These are phyloP conservation scores for Cruciata laevipes DNA, from an alignment of 257 asterid genomes.

Conservation along the genomic window DNA sequence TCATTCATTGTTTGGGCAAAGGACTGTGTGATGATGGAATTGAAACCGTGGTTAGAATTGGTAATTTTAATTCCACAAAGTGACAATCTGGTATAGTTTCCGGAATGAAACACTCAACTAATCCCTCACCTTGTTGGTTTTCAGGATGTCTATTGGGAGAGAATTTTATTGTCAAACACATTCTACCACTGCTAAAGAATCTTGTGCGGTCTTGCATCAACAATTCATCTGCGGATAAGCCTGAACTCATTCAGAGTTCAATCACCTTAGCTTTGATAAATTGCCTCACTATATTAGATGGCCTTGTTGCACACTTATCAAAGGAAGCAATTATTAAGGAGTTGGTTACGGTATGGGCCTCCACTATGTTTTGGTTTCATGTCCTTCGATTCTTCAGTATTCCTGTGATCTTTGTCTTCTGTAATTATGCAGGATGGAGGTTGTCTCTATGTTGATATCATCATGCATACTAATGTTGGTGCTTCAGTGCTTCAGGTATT, in stretches of 20 bases:
- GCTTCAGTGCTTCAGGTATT: conserved; percentile 69
- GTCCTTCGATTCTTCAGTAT: not conserved
- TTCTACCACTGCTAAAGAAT: conserved; percentile 59
- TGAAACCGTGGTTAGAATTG: conserved; percentile 82
- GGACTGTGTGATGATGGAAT: conserved; percentile 86
- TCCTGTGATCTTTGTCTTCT: conserved; percentile 13
- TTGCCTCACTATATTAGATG: conserved; percentile 65
- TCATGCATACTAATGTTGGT: conserved; percentile 59
- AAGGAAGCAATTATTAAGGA: conserved; percentile 62
- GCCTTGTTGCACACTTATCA: conserved; percentile 60
- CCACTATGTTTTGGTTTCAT: conserved; percentile 7
- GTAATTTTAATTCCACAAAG: conserved; percentile 34
- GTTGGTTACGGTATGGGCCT: conserved; percentile 61
- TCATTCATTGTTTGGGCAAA: conserved; percentile 85
- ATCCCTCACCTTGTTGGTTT: conserved; percentile 22
- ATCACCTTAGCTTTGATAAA: conserved; percentile 61
- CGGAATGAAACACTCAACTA: conserved; percentile 13
- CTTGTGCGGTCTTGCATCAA: conserved; percentile 56
- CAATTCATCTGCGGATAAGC: conserved; percentile 42
- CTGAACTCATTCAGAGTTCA: conserved; percentile 87
- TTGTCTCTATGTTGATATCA: conserved; percentile 62
- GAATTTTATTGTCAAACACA: conserved; percentile 58
- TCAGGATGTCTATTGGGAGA: conserved; percentile 90
- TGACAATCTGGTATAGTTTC: conserved; percentile 17
- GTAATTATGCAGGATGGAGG: conserved; percentile 50